phyloP scores from a whole-genome alignment of 768 basidiomycete genomes.

The Boletus rufocinnamomeus region DNA sequence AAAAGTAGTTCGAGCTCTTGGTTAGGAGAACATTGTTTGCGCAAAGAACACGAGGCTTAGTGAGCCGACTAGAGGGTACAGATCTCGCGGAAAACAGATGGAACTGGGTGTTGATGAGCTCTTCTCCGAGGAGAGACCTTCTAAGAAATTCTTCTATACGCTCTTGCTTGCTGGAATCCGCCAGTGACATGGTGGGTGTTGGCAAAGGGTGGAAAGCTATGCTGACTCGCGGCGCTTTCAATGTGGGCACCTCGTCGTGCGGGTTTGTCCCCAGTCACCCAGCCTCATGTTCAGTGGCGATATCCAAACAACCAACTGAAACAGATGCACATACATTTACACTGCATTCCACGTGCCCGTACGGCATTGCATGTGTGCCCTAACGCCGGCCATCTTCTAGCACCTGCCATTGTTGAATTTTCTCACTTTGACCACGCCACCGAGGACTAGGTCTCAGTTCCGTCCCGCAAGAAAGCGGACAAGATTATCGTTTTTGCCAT shows the following conservation, averaged over 20 bases:
- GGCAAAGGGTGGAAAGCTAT: background rate
- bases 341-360: background rate
- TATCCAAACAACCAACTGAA: background rate
- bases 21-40: slow-evolving; percentile 33
- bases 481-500: background rate
- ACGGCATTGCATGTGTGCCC: background rate
- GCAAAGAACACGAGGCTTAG: slow-evolving; percentile 26
- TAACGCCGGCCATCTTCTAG: no score
- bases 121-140: slow-evolving; percentile 30
- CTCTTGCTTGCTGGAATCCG: slow-evolving; percentile 11
- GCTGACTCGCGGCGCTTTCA: background rate
- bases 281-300: background rate
- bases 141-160: slow-evolving; percentile 25
- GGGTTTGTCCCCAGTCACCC: background rate
- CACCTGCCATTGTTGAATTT: background rate
- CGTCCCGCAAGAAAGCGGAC: background rate
- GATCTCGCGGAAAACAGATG: slow-evolving; percentile 29
- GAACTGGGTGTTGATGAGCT: slow-evolving; percentile 33
- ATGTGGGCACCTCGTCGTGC: background rate
- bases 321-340: background rate
- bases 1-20: slow-evolving; percentile 30
- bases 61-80: slow-evolving; percentile 7
- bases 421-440: background rate
- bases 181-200: slow-evolving; percentile 2
- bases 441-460: background rate